Conservation (phyloP, 805 yeast species). For the Wilhelminamyces savonicus region DNA sequence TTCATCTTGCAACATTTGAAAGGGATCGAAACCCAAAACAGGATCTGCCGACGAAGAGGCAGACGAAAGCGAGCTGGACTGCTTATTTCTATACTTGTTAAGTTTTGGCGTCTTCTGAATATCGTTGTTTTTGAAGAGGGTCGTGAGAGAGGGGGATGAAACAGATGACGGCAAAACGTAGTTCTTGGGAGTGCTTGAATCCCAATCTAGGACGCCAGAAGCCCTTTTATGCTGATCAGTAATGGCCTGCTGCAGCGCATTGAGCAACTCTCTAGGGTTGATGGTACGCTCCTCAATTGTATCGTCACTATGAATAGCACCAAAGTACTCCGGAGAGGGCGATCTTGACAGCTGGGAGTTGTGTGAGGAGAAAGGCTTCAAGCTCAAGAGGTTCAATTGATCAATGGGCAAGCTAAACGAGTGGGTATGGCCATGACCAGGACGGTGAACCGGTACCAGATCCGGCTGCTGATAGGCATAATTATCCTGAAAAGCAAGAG, state of each 20-base stretch:
- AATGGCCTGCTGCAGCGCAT: neutral
- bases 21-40: too few relatives aligned
- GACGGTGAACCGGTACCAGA: too few relatives aligned
- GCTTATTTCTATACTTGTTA: too few relatives aligned
- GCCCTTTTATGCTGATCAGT: neutral
- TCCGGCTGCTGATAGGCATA: too few relatives aligned
- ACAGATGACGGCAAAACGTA: slow-evolving; percentile 8
- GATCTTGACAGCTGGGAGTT: slow-evolving; percentile 6
- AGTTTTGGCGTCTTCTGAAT: too few relatives aligned
- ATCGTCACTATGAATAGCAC: slow-evolving; percentile 1
- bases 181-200: slow-evolving; percentile 1
- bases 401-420: slow-evolving; percentile 11
- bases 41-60: neutral
- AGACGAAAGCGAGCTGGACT: too few relatives aligned
- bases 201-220: neutral
- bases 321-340: slow-evolving; percentile 9
- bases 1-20: too few relatives aligned
- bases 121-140: slow-evolving; percentile 3
- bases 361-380: slow-evolving; percentile 5
- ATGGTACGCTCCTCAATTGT: slow-evolving; percentile 19
- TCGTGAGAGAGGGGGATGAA: slow-evolving; percentile 9
- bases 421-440: neutral
- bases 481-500: too few relatives aligned
- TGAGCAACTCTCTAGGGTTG: slow-evolving; percentile 23
- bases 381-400: slow-evolving; percentile 19